Evolutionary conservation across 371 early-diverging fungal genomes (phyloP).

Genomic region (Zychaea mexicana): DNA sequence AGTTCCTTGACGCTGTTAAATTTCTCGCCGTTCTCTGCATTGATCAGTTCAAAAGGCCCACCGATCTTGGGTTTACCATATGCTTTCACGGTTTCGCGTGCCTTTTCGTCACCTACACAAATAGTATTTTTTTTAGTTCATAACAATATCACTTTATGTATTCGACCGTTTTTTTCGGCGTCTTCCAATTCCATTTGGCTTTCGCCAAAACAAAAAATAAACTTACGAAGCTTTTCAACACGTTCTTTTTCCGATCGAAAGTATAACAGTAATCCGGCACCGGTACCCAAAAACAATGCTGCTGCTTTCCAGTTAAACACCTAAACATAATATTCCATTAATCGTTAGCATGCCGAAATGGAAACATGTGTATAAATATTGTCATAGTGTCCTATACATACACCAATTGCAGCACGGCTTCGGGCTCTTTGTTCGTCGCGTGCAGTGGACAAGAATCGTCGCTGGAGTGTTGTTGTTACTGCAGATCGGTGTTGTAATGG

Average conservation of each 20-base stretch:
- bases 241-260: constrained; percentile 68
- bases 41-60: constrained; percentile 86
- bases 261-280: constrained; percentile 61
- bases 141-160: neutral
- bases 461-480: neutral
- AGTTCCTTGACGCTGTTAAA: constrained; percentile 44
- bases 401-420: constrained; percentile 15
- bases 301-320: constrained; percentile 51
- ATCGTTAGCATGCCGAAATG: neutral
- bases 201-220: neutral
- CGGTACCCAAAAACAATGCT: constrained; percentile 61
- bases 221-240: constrained; percentile 49
- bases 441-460: constrained; percentile 7
- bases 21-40: constrained; percentile 58
- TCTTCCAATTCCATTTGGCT: neutral
- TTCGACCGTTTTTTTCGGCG: neutral
- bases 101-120: constrained; percentile 37
- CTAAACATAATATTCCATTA: constrained; percentile 15
- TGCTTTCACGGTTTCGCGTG: constrained; percentile 33
- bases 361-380: neutral
- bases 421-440: constrained; percentile 9
- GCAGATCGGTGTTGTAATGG: neutral
- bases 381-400: constrained; percentile 1
- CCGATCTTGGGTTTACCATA: constrained; percentile 91
- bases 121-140: neutral